Conservation (phyloP, 164 flowering plant species). For the Houttuynia cordata region DNA sequence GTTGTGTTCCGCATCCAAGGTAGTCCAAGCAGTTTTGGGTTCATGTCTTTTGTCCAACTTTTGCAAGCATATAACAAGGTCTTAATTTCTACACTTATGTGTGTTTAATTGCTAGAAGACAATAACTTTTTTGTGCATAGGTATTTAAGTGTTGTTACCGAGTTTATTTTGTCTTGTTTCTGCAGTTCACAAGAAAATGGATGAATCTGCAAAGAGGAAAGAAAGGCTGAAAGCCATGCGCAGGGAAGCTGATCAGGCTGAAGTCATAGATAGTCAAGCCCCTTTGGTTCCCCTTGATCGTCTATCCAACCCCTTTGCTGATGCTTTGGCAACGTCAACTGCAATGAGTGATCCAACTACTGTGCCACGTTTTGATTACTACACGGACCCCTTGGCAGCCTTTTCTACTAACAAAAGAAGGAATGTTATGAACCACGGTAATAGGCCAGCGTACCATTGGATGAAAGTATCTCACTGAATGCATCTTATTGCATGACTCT, state of each 20-base stretch:
- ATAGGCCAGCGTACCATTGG: neutral
- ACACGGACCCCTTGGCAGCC: slow-evolving; percentile 74
- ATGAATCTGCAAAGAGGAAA: slow-evolving; percentile 48
- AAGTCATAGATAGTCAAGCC: slow-evolving; percentile 6
- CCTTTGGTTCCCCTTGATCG: slow-evolving; percentile 7
- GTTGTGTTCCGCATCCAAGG: too few species aligned
- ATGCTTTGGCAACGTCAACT: slow-evolving; percentile 13
- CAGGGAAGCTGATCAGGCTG: slow-evolving; percentile 40
- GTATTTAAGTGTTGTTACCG: too few species aligned
- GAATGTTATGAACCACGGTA: slow-evolving; percentile 6
- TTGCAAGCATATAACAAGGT: too few species aligned
- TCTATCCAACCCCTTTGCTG: slow-evolving; percentile 53
- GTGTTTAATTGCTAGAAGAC: too few species aligned
- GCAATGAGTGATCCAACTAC: slow-evolving; percentile 4
- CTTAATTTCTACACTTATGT: too few species aligned
- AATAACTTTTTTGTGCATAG: too few species aligned
- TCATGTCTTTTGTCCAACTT: too few species aligned
- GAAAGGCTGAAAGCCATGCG: slow-evolving; percentile 80
- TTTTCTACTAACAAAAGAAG: slow-evolving; percentile 40
- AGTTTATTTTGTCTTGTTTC: neutral
- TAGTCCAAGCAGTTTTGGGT: too few species aligned
- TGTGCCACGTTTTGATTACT: slow-evolving; percentile 56
- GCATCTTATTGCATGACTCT: neutral
- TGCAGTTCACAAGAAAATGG: slow-evolving; percentile 2
- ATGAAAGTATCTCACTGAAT: neutral